phyloP scores from a whole-genome alignment of 306 rosid species.

The Canavalia ensiformis region DNA sequence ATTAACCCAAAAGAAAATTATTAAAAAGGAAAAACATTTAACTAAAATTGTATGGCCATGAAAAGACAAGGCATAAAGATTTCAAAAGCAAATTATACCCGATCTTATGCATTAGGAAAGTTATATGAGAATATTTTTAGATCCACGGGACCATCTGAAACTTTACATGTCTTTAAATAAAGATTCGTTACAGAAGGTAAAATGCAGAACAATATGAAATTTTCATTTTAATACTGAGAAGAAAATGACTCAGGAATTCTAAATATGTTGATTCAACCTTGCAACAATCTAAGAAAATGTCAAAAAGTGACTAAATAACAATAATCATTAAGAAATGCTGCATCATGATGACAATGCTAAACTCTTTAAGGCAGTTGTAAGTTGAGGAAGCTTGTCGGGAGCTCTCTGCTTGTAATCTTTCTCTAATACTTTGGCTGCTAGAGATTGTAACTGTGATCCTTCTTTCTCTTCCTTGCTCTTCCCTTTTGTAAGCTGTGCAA shows the following conservation, averaged over 20 bases:
- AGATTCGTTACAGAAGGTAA: constrained; percentile 35
- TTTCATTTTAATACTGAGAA: constrained; percentile 40
- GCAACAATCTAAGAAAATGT: constrained; percentile 46
- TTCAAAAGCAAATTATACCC: constrained; percentile 19
- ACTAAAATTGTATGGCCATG: constrained; percentile 1
- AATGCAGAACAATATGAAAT: constrained; percentile 26
- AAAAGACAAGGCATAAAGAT: neutral
- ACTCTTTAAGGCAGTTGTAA: constrained; percentile 75
- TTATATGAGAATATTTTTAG: constrained; percentile 41
- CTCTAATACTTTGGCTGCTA: constrained; percentile 85
- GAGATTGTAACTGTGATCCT: constrained; percentile 80
- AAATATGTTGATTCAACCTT: constrained; percentile 42
- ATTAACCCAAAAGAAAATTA: neutral
- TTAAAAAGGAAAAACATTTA: neutral
- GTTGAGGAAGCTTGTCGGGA: constrained; percentile 86
- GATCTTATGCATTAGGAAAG: constrained; percentile 20
- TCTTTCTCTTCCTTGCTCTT: constrained; percentile 94
- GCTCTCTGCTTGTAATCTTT: constrained; percentile 96
- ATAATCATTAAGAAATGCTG: constrained; percentile 37
- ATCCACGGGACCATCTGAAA: constrained; percentile 37
- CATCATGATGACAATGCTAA: constrained; percentile 79
- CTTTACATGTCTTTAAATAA: constrained; percentile 43
- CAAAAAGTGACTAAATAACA: constrained; percentile 38
- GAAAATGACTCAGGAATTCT: constrained; percentile 44
- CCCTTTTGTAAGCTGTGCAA: constrained; percentile 84